Percentiles rank a stretch among this genome's conserved stretches.
Evolutionary conservation across 148 eudicot genomes (phyloP).

Genomic region (Bassia scoparia): DNA sequence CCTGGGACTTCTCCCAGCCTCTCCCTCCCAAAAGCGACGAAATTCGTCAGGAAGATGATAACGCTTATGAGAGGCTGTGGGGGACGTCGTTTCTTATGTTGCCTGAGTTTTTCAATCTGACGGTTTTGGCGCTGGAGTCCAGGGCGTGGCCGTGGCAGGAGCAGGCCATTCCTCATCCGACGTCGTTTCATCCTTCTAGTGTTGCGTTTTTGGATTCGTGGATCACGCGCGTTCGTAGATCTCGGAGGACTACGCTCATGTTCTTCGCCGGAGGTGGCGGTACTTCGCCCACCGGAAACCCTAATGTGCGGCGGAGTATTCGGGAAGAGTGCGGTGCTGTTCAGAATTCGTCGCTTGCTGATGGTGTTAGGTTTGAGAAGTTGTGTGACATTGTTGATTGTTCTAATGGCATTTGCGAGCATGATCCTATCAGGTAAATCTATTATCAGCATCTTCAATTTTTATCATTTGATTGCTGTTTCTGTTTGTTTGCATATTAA

Average conservation of each 20-base stretch:
- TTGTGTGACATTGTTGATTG: conserved; percentile 85
- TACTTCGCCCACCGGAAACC: conserved; percentile 40
- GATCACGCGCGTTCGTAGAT: conserved; percentile 46
- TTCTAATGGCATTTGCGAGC: conserved; percentile 75
- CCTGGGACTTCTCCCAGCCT: conserved; percentile 67
- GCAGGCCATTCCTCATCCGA: conserved; percentile 67
- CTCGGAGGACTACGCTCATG: conserved; percentile 36
- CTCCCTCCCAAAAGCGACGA: background rate
- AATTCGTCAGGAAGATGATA: conserved; percentile 33
- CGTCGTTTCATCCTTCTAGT: conserved; percentile 84
- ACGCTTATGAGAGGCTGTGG: conserved; percentile 53
- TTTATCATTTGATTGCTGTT: background rate
- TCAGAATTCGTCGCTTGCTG: background rate
- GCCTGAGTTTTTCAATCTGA: conserved; percentile 64
- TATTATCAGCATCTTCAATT: background rate
- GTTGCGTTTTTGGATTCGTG: conserved; percentile 58
- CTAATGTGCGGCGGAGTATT: conserved; percentile 72
- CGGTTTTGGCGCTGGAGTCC: conserved; percentile 55
- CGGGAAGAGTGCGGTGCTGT: conserved; percentile 47
- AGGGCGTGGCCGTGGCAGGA: conserved; percentile 77
- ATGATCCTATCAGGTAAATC: conserved; percentile 72
- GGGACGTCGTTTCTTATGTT: conserved; percentile 73
- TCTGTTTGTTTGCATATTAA: background rate
- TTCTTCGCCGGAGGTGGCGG: conserved; percentile 92
- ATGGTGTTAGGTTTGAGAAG: conserved; percentile 32